A percentile compares a stretch with the other conserved stretches of the same genome.
Conservation (phyloP, 177 flowering plant species). For the Vitis hybrid region DNA sequence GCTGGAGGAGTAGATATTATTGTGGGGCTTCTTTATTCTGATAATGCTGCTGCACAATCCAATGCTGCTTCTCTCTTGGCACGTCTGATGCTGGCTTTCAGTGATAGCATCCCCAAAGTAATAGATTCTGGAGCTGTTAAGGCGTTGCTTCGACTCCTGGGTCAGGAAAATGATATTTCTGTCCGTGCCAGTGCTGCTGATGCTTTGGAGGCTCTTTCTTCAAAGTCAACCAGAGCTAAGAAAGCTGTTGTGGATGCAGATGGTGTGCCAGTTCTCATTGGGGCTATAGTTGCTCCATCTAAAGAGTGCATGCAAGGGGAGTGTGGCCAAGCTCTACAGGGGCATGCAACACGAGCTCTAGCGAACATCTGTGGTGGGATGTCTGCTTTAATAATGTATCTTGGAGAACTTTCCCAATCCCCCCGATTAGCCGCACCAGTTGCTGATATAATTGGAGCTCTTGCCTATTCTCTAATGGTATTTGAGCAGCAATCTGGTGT, state of each 20-base stretch:
- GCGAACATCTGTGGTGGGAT: slow-evolving; percentile 87
- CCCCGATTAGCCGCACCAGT: slow-evolving; percentile 79
- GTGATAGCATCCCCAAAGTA: slow-evolving; percentile 78
- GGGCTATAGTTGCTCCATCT: slow-evolving; percentile 89
- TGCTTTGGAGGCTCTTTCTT: slow-evolving; percentile 81
- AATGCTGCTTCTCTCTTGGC: slow-evolving; percentile 95
- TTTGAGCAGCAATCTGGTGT: slow-evolving; percentile 42
- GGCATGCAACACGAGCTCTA: slow-evolving; percentile 69
- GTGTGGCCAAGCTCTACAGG: slow-evolving; percentile 61
- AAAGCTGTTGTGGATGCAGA: slow-evolving; percentile 61
- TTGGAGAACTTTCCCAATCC: slow-evolving; percentile 76
- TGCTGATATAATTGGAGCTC: slow-evolving; percentile 86
- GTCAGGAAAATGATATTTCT: slow-evolving; percentile 63
- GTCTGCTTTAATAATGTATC: slow-evolving; percentile 63
- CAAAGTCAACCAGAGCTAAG: slow-evolving; percentile 61
- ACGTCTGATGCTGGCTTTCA: slow-evolving; percentile 67
- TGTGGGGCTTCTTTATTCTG: slow-evolving; percentile 76
- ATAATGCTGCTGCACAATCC: slow-evolving; percentile 68
- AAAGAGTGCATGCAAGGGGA: slow-evolving; percentile 88
- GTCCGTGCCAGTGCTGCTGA: slow-evolving; percentile 92
- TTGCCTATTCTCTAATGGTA: slow-evolving; percentile 82
- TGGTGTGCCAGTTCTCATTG: slow-evolving; percentile 71
- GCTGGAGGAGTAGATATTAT: slow-evolving; percentile 86
- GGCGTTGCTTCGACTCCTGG: slow-evolving; percentile 60
- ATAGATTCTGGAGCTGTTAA: slow-evolving; percentile 75